Evolutionary conservation across 2,329 filamentous ascomycete genomes (phyloP).

Genomic region (Penicillium verrucosum): DNA sequence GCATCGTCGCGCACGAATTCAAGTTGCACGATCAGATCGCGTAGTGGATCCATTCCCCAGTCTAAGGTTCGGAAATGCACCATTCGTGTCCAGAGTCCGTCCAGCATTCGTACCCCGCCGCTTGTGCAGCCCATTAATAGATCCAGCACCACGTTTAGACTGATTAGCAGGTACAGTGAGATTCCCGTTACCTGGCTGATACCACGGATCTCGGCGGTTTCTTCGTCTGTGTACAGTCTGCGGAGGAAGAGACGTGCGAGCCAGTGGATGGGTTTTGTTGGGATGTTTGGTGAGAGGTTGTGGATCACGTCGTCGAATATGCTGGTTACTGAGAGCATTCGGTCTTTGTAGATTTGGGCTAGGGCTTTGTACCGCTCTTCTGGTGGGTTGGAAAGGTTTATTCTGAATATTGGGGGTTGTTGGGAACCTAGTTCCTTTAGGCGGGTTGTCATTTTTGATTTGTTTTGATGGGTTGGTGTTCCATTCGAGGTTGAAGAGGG

Average conservation of each 20-base stretch:
- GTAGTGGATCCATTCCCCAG: conserved; percentile 53
- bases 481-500: not conserved
- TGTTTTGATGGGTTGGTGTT: not conserved
- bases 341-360: conserved; percentile 44
- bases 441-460: not conserved
- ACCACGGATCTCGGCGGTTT: conserved; percentile 60
- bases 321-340: conserved; percentile 44
- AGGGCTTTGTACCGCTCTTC: conserved; percentile 51
- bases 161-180: conserved; percentile 58
- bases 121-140: conserved; percentile 64
- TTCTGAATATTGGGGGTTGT: conserved; percentile 42
- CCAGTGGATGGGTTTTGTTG: conserved; percentile 28
- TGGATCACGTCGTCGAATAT: conserved; percentile 53
- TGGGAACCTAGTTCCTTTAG: conserved; percentile 4
- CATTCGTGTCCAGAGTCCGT: conserved; percentile 24
- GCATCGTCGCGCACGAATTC: conserved; percentile 45
- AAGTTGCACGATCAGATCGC: conserved; percentile 51
- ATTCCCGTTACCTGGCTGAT: conserved; percentile 53
- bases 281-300: conserved; percentile 28
- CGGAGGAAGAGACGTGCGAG: conserved; percentile 50
- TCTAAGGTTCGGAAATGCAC: conserved; percentile 48
- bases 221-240: conserved; percentile 52
- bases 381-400: conserved; percentile 56
- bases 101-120: conserved; percentile 41
- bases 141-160: conserved; percentile 62